Evolutionary conservation across 352 stramenopile genomes (phyloP).

Genomic region (Pythium sukuiense): DNA sequence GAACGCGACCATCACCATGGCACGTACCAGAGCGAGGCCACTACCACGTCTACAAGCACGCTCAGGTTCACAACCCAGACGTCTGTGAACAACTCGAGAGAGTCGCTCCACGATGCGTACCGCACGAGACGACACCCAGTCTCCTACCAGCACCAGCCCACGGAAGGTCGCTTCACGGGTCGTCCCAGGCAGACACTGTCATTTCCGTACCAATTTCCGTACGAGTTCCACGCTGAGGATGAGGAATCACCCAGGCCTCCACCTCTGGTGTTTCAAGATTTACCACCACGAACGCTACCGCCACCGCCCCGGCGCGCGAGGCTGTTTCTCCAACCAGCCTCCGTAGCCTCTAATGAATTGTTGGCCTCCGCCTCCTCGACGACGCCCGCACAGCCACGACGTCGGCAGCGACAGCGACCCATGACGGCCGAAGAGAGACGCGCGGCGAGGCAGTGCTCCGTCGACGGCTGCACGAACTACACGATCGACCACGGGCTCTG

Average conservation of each 20-base stretch:
- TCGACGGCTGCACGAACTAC: slow-evolving; percentile 48
- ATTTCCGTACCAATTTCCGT: neutral
- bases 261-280: neutral
- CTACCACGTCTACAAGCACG: neutral
- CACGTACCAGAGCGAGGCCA: neutral
- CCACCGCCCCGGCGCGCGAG: no score
- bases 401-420: neutral
- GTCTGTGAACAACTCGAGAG: no score
- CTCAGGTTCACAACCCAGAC: neutral
- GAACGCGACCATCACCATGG: neutral
- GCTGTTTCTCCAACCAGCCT: neutral
- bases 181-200: neutral
- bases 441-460: slow-evolving; percentile 34
- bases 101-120: neutral
- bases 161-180: no score
- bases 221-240: neutral
- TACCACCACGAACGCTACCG: neutral
- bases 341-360: neutral
- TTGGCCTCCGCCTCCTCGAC: neutral
- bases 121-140: no score
- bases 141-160: no score
- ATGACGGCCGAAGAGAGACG: slow-evolving; percentile 36
- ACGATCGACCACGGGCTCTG: slow-evolving; percentile 48
- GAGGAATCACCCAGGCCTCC: neutral
- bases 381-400: neutral